phyloP scores from a whole-genome alignment of 345 rosid genomes.

The Populus deltoides region DNA sequence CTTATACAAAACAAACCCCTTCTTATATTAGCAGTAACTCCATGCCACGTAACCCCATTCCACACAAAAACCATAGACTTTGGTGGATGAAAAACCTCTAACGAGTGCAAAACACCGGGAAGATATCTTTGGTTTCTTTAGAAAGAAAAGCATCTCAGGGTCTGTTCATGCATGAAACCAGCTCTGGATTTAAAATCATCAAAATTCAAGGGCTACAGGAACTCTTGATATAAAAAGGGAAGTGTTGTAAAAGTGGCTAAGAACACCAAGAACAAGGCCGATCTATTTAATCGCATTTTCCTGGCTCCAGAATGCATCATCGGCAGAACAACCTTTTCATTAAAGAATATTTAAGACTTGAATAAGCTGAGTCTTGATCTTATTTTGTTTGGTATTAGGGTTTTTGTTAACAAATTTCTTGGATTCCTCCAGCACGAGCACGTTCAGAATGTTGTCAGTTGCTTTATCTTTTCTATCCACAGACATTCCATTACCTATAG shows the following conservation, averaged over 20 bases:
- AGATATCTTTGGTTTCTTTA: neutral
- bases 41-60: too few species aligned
- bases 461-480: neutral
- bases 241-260: neutral
- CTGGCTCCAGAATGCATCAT: neutral
- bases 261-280: neutral
- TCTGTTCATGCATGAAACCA: neutral
- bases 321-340: neutral
- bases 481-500: neutral
- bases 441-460: neutral
- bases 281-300: neutral
- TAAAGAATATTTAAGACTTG: neutral
- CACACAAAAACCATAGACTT: too few species aligned
- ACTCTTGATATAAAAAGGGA: neutral
- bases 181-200: neutral
- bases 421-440: neutral
- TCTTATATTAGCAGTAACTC: too few species aligned
- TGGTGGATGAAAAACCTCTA: too few species aligned
- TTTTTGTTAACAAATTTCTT: neutral
- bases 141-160: neutral
- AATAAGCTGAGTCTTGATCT: neutral
- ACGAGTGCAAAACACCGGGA: too few species aligned
- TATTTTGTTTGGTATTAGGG: neutral
- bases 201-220: too few species aligned
- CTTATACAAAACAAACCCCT: too few species aligned